Conservation (phyloP, 192 early-diverging fungal species). For the Dispira parvispora region DNA sequence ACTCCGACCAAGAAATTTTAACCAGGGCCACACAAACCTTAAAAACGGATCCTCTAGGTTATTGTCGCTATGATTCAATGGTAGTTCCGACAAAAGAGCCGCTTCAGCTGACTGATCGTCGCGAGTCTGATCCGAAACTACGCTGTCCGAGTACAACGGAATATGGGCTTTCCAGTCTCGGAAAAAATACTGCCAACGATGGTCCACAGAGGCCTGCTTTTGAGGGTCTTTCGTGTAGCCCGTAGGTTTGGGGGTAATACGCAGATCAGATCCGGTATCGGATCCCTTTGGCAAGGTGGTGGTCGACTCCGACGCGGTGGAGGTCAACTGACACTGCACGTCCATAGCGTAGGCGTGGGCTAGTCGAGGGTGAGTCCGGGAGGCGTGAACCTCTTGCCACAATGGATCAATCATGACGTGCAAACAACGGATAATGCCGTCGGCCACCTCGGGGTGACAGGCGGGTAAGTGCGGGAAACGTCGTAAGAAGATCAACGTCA, state of each 20-base stretch:
- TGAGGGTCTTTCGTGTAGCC: neutral
- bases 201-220: neutral
- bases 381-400: constrained; percentile 15
- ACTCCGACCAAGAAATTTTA: constrained; percentile 22
- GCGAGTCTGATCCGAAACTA: neutral
- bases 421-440: constrained; percentile 40
- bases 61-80: neutral
- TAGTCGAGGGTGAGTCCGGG: neutral
- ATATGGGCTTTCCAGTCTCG: neutral
- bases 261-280: neutral
- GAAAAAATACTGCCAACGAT: neutral
- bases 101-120: neutral
- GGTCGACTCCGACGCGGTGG: neutral
- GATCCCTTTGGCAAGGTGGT: neutral
- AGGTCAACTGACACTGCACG: neutral
- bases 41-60: neutral
- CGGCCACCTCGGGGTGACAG: constrained; percentile 38
- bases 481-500: constrained; percentile 32
- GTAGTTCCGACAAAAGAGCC: neutral
- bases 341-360: neutral
- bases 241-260: constrained; percentile 1
- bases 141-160: neutral
- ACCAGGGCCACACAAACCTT: constrained; percentile 5
- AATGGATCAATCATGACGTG: constrained; percentile 37
- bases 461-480: constrained; percentile 30